Conservation (phyloP, 805 yeast species). For the Wickerhamomyces rabaulensis region DNA sequence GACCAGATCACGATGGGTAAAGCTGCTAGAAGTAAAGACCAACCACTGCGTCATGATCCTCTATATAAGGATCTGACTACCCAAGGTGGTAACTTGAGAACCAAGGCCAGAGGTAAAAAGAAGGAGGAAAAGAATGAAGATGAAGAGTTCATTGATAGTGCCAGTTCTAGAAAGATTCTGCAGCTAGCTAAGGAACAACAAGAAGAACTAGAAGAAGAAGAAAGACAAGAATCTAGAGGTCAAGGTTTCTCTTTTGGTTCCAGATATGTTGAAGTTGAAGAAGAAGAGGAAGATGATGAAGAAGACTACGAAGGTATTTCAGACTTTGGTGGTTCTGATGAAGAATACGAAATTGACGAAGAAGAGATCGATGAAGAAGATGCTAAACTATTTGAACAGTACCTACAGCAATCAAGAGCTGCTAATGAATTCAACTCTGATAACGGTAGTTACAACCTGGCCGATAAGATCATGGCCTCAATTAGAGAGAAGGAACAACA, state of each 20-base stretch:
- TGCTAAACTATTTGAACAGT: conserved; percentile 76
- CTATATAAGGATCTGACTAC: conserved; percentile 73
- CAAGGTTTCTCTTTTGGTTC: conserved; percentile 25
- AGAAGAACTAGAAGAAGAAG: conserved; percentile 78
- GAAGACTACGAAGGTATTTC: conserved; percentile 39
- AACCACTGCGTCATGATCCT: conserved; percentile 74
- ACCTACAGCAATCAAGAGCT: conserved; percentile 42
- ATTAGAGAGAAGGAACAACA: conserved; percentile 65
- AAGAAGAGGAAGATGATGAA: conserved; percentile 30
- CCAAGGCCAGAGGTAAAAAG: conserved; percentile 29
- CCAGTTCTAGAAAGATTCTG: conserved; percentile 76
- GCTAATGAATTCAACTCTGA: conserved; percentile 28
- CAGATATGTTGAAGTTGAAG: conserved; percentile 43
- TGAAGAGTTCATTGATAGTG: conserved; percentile 72
- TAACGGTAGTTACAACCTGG: conserved; percentile 59
- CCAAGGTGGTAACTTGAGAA: conserved; percentile 64
- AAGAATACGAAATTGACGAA: conserved; percentile 53
- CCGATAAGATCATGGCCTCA: conserved; percentile 91
- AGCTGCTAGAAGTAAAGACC: conserved; percentile 41
- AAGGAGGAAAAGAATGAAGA: conserved; percentile 38
- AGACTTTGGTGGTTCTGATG: conserved; percentile 45
- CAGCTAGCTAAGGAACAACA: conserved; percentile 91
- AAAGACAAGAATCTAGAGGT: conserved; percentile 29
- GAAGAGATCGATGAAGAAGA: conserved; percentile 75
- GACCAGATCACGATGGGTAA: conserved; percentile 52